Conservation (phyloP, 2,329 filamentous ascomycete genomes). For the Beauveria sp. region DNA sequence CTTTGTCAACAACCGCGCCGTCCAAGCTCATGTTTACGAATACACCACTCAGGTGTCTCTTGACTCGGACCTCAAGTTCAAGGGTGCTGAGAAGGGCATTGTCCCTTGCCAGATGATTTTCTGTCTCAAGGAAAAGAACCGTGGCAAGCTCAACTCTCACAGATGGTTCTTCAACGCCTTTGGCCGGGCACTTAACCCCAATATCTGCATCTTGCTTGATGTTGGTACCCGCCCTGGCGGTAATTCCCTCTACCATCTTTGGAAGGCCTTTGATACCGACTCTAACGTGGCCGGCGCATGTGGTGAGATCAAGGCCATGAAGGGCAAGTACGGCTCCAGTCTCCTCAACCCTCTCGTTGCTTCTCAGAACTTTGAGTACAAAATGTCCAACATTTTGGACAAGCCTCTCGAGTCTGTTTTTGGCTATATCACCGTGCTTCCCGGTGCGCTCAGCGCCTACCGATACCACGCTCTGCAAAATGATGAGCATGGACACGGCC, state of each 20-base stretch:
- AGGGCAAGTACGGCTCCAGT: constrained; percentile 74
- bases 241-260: constrained; percentile 92
- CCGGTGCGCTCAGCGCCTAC: constrained; percentile 90
- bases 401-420: constrained; percentile 97
- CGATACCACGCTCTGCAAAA: constrained; percentile 95
- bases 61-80: constrained; percentile 94
- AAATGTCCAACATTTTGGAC: constrained; percentile 98
- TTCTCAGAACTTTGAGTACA: constrained; percentile 98
- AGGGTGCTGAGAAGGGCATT: constrained; percentile 97
- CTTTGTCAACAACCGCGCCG: constrained; percentile 89
- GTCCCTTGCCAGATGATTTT: constrained; percentile 98
- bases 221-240: constrained; percentile 87
- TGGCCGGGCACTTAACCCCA: constrained; percentile 83
- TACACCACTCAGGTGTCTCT: constrained; percentile 98
- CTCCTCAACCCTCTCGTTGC: constrained; percentile 91
- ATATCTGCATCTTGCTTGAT: constrained; percentile 93
- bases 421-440: constrained; percentile 94
- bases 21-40: constrained; percentile 95
- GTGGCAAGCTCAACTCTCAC: constrained; percentile 96
- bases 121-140: constrained; percentile 95
- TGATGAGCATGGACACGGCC: constrained; percentile 89
- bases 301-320: constrained; percentile 95
- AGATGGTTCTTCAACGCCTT: constrained; percentile 99
- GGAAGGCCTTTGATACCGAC: constrained; percentile 98
- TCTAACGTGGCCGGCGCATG: constrained; percentile 96